These are phyloP conservation scores for Cryptococcus sp. DNA, from an alignment of 1,284 basidiomycete species.

Conservation along the genomic window DNA sequence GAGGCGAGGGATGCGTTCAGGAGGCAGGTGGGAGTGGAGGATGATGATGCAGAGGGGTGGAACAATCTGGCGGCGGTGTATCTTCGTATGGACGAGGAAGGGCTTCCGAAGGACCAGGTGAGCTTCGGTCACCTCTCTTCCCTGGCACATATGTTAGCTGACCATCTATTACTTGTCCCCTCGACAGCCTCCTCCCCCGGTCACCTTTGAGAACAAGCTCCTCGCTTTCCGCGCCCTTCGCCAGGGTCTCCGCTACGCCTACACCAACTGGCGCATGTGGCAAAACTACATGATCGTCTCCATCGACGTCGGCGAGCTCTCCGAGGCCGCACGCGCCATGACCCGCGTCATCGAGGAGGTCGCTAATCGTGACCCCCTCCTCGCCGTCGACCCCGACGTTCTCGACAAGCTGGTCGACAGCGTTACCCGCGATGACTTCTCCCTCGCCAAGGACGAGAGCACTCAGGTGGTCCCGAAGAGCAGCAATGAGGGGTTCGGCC, in stretches of 20 bases:
- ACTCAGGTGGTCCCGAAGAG: constrained; percentile 32
- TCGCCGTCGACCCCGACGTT: constrained; percentile 75
- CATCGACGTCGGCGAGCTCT: constrained; percentile 86
- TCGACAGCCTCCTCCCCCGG: constrained; percentile 19
- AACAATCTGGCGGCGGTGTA: constrained; percentile 96
- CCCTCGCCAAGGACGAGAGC: constrained; percentile 41
- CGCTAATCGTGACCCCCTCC: constrained; percentile 60
- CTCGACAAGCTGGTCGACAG: constrained; percentile 83
- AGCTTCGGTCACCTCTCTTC: constrained; percentile 2
- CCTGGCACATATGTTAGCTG: background rate
- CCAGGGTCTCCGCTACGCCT: constrained; percentile 76
- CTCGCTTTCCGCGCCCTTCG: constrained; percentile 93
- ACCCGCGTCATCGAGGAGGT: constrained; percentile 74
- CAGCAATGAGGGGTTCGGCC: constrained; percentile 66
- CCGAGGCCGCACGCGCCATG: constrained; percentile 81
- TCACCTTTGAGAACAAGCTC: constrained; percentile 62
- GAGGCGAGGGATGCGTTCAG: constrained; percentile 79
- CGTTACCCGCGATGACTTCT: constrained; percentile 61
- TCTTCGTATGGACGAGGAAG: constrained; percentile 65
- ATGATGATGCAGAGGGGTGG: constrained; percentile 98
- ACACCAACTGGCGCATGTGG: constrained; percentile 98
- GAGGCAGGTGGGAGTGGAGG: constrained; percentile 83
- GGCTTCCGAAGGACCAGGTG: constrained; percentile 29
- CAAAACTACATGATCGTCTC: constrained; percentile 94
- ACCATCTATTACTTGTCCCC: background rate